Base-by-base conservation (phyloP, 208 protist species). In the Porcisia deanei region DNA sequence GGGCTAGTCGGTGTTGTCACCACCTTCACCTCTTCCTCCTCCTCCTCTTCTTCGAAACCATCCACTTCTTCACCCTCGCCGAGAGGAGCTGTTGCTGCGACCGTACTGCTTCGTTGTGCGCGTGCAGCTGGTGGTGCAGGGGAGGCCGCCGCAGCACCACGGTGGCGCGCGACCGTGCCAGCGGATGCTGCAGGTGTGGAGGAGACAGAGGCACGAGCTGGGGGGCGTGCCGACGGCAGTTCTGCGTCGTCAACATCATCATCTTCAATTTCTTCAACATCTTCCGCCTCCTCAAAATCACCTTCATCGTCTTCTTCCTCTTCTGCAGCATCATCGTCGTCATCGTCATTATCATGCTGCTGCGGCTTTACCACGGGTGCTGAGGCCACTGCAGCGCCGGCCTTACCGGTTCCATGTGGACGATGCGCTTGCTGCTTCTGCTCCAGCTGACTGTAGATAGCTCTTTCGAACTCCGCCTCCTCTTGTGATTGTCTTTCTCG, bases 171-270 rank as follows among this genome's bases (percentile, higher is more conserved):
- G 39, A n/a, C 58, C 4, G 58, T 30, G 12, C 8, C 30, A 30
- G 30, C 30, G 30, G 74, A 47, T 37, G 76, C 60, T 43, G 60
- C 18, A 25, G 55, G 10, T 75, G 63, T 45, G 34, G 22, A 9
- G 34, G 60, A 20, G 30, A 67, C 64, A 22, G 74, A 16, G 16
- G 71, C 25, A 58, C 59, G 64, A 34, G 25, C 18, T 30, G 25
- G 7, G 25, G 47, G 41, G 37, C 45, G 49, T 41, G 71, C 47
- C 3, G 64, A 25, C 18, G 34, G 55, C 9, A 58, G 57, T 39
- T 75, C 73, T 45, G 72, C 71, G 55, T 81, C 76, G 69, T 80
- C 71, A 61, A 58, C 77, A 8, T 73, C 75, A n/a, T 77, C 77
- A 39, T 45, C 20, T 41, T 47, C 61, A n/a, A 1, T 30, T 22